These are phyloP conservation scores for Cadophora gregata DNA, from an alignment of 2,329 filamentous ascomycete species.

Conservation along the genomic window DNA sequence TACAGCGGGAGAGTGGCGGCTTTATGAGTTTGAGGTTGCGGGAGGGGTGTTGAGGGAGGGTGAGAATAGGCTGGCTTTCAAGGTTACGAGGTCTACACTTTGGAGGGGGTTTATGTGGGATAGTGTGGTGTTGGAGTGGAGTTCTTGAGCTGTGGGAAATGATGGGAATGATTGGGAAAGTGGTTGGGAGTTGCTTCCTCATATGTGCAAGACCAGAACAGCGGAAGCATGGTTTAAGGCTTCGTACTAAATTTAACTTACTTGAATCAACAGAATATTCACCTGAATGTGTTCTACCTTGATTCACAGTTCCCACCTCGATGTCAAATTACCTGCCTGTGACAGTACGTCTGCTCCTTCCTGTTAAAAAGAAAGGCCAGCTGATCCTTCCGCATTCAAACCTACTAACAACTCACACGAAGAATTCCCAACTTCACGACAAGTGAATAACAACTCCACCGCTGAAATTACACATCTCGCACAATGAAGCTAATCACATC, in stretches of 20 bases:
- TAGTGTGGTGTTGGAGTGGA: background rate
- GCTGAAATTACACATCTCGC: background rate
- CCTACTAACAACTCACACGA: no score
- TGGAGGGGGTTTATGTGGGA: conserved; percentile 1
- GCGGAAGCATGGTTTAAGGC: no score
- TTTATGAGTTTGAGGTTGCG: background rate
- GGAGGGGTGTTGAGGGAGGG: background rate
- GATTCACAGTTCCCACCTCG: no score
- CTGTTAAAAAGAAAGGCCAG: no score
- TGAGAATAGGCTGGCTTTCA: background rate
- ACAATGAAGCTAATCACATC: background rate
- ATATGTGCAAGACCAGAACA: no score
- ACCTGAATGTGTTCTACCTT: no score
- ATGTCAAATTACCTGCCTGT: no score
- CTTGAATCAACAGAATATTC: no score
- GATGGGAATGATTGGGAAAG: background rate
- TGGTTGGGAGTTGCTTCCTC: background rate
- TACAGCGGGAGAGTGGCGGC: background rate
- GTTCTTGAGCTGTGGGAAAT: background rate
- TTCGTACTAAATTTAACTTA: no score
- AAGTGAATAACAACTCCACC: background rate
- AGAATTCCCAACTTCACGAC: no score
- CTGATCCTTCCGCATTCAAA: no score
- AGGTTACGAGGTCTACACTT: background rate
- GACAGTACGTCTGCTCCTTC: no score